A percentile compares a stretch with the other conserved stretches of the same genome.
These are phyloP conservation scores for Ilyonectria sp. DNA, from an alignment of 2,329 filamentous ascomycete genomes.

Conservation along the genomic window DNA sequence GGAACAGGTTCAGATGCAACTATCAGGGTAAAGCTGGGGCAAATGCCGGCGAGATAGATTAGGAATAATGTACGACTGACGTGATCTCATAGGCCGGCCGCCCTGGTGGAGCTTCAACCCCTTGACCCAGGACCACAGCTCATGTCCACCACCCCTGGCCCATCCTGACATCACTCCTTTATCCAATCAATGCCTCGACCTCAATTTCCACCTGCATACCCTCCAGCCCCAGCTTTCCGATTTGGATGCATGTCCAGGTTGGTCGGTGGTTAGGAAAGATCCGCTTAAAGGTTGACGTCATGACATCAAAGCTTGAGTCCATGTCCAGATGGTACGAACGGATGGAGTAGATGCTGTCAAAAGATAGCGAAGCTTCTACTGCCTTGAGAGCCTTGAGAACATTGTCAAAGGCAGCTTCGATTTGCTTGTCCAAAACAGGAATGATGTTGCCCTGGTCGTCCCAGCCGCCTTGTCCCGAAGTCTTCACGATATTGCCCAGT, in stretches of 20 bases:
- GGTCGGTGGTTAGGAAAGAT: slow-evolving; percentile 31
- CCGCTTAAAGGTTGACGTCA: slow-evolving; percentile 29
- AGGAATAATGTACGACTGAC: not conserved
- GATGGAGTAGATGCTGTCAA: slow-evolving; percentile 26
- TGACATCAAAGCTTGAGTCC: slow-evolving; percentile 30
- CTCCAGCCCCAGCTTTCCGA: slow-evolving; percentile 30
- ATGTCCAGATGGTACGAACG: slow-evolving; percentile 29
- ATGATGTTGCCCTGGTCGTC: slow-evolving; percentile 28
- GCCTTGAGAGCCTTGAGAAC: slow-evolving; percentile 22
- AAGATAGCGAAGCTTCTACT: slow-evolving; percentile 9
- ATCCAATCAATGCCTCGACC: slow-evolving; percentile 18
- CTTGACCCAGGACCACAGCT: not conserved
- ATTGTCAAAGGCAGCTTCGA: slow-evolving; percentile 23
- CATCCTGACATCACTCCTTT: not conserved
- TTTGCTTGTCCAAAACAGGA: slow-evolving; percentile 15
- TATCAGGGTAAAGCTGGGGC: not conserved
- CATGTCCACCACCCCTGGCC: too few species aligned
- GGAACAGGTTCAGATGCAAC: too few species aligned
- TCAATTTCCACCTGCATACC: slow-evolving; percentile 34
- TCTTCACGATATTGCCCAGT: slow-evolving; percentile 25
- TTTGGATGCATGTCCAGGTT: slow-evolving; percentile 32
- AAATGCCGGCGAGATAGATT: not conserved
- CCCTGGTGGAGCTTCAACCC: not conserved
- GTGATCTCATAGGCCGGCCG: not conserved
- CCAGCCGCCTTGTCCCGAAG: slow-evolving; percentile 33